Evolutionary conservation across 306 rosid species (phyloP), one percentile per base, ranked within the genome.

Genomic region (Lathyrus sativus): DNA sequence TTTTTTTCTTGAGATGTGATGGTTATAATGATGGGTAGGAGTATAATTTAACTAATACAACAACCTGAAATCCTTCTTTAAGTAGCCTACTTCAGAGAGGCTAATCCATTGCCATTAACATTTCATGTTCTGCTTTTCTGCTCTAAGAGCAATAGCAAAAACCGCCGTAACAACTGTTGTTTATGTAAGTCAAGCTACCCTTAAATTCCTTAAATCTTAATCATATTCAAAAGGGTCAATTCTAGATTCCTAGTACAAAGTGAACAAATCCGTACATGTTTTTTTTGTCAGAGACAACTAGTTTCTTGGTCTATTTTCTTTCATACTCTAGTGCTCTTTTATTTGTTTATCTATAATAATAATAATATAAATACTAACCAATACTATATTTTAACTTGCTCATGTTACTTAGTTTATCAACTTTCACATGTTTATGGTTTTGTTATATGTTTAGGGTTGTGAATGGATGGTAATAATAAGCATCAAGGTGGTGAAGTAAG

Each of bases 401-500:
- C 45, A 24, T 1, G 26, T 24, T 24, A 24, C 26, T 24, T 24
- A 24, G 26, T 24, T 24, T 24, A 24, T 24, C 26, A 24, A 24
- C 26, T 24, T 24, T 24, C 26, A 24, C 26, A 24, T 24, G 26
- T 24, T 24, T 24, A 11, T 11, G 14, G 26, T 60, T 57, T 59
- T 66, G 0, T 49, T 1, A 54, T 10, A 41, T 6, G 64, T 31
- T n/a, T 22, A 82, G 85, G 79, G 73, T 51, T 42, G 38, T 63
- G 61, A 53, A 73, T 81, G 90, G 88, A 78, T 74, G 68, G 59
- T 35, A 49, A 35, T 24, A 54, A 60, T 14, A 54, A 60, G 53
- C 75, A 65, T 42, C 79, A 72, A 70, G 65, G 56, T 39, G 77
- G 84, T 19, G 86, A 76, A 78, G 49, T 73, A 65, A 84, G 78